Base-by-base conservation (phyloP, 495 filamentous ascomycete genomes). In the Penicillium maclennaniae region DNA sequence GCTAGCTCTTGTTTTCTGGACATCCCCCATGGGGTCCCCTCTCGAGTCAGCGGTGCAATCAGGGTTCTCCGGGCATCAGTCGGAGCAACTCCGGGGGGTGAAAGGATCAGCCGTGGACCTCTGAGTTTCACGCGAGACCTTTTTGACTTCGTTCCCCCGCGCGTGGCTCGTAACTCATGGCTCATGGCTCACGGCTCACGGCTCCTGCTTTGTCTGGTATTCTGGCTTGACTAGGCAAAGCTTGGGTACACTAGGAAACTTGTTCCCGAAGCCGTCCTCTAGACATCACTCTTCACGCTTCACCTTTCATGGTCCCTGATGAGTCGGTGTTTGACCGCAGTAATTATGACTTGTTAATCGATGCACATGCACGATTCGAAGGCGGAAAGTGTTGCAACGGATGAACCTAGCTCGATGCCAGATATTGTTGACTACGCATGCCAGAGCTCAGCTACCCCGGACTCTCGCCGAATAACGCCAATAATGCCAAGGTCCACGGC, bases 51-150 rank as follows among this genome's bases (percentile, higher is more conserved):
- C 16, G 16, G 20, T 16, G 43, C 25, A 15, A 45, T n/a, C 15
- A 20, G 7, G 21, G n/a, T 45, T 45, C 23, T 23, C 5, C 23
- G 2, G 5, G 17, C 12, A 2, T 42, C 14, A 4, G 27, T 48
- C 46, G 46, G 46, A 48, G 34, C n/a, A 38, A 39, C 34, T 48
- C 46, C 46, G 46, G 14, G 19, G 1, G 26, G 16, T 23, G 27
- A 8, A 45, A 14, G 14, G 43, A 39, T 48, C 46, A 23, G 46
- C 45, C 45, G 45, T 47, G 28, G 46, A 48, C 25, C 34, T 31
- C 19, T 36, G 2, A 45, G 25, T 45, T 45, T 45, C 21, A 17
- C 12, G 23, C 21, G 12, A 15, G 16, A 21, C n/a, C 39, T 42
- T 42, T 42, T 42, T 42, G 20, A 42, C 39, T 42, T 42, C 14